phyloP scores from a whole-genome alignment of 805 yeast species.

The Lachancea quebecensis region DNA sequence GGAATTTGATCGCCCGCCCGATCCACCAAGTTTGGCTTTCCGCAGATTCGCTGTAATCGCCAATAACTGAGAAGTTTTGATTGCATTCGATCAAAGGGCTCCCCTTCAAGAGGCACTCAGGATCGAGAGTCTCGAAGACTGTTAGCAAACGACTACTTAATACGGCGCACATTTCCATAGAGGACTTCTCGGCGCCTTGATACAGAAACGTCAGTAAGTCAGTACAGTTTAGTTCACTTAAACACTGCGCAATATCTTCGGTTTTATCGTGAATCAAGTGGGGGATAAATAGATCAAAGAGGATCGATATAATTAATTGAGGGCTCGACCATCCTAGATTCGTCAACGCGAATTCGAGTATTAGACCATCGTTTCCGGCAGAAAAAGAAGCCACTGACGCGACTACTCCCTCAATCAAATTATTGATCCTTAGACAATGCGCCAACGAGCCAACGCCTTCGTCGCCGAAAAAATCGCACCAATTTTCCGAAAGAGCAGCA shows the following conservation, averaged over 20 bases:
- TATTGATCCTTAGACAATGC: constrained; percentile 31
- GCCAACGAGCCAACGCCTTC: constrained; percentile 49
- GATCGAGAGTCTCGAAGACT: constrained; percentile 27
- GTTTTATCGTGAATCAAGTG: constrained; percentile 14
- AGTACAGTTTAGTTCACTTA: constrained; percentile 44
- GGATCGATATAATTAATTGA: constrained; percentile 27
- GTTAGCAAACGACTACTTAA: constrained; percentile 36
- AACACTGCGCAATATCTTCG: constrained; percentile 32
- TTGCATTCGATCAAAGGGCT: constrained; percentile 27
- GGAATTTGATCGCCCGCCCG: constrained; percentile 33
- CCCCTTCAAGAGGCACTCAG: constrained; percentile 40
- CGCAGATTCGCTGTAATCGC: constrained; percentile 24
- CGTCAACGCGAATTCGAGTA: constrained; percentile 46
- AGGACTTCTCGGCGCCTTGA: constrained; percentile 31
- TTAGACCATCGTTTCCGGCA: constrained; percentile 34
- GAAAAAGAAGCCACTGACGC: constrained; percentile 40
- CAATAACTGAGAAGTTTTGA: constrained; percentile 4
- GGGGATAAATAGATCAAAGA: constrained; percentile 26
- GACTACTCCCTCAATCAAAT: constrained; percentile 33
- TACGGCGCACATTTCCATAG: constrained; percentile 44
- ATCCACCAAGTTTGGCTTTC: constrained; percentile 39
- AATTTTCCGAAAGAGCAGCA: constrained; percentile 33
- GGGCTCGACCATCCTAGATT: constrained; percentile 38
- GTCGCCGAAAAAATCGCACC: constrained; percentile 59
- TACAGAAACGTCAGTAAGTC: constrained; percentile 42